Evolutionary conservation across 768 basidiomycete genomes (phyloP).

Genomic region (Fistulinella prunicolor): DNA sequence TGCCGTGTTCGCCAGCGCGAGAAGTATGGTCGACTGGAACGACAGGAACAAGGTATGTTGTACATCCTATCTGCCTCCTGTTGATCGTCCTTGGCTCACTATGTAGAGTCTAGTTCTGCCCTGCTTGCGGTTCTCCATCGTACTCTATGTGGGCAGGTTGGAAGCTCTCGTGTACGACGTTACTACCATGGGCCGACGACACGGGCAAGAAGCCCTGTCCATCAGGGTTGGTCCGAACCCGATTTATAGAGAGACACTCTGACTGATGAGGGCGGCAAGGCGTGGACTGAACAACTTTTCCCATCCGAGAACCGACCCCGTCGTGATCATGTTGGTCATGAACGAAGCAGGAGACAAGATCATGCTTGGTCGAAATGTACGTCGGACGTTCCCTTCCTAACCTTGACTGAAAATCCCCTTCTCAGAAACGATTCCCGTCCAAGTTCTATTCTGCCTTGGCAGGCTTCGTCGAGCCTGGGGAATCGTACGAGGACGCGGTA

Average conservation of each 20-base stretch:
- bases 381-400: slow-evolving; percentile 24
- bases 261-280: slow-evolving; percentile 38
- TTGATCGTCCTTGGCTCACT: not conserved
- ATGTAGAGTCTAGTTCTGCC: slow-evolving; percentile 65
- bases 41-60: slow-evolving; percentile 69
- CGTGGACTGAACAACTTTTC: slow-evolving; percentile 85
- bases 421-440: slow-evolving; percentile 60
- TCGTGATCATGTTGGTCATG: slow-evolving; percentile 87
- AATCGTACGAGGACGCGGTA: slow-evolving; percentile 93
- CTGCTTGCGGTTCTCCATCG: slow-evolving; percentile 76
- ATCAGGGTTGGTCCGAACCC: slow-evolving; percentile 54
- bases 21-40: slow-evolving; percentile 93
- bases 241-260: slow-evolving; percentile 4
- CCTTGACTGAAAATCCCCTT: not conserved
- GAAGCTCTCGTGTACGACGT: slow-evolving; percentile 80
- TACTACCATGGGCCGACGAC: slow-evolving; percentile 74
- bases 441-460: slow-evolving; percentile 88
- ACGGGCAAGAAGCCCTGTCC: slow-evolving; percentile 63
- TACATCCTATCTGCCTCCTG: not conserved
- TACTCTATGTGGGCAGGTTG: slow-evolving; percentile 95
- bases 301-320: slow-evolving; percentile 81
- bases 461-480: slow-evolving; percentile 93
- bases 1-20: slow-evolving; percentile 71
- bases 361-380: slow-evolving; percentile 81
- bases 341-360: slow-evolving; percentile 80